Evolutionary conservation across 176 grass and related monocot genomes (phyloP), one percentile per base, ranked within the genome.

Genomic region (Paspalum notatum): DNA sequence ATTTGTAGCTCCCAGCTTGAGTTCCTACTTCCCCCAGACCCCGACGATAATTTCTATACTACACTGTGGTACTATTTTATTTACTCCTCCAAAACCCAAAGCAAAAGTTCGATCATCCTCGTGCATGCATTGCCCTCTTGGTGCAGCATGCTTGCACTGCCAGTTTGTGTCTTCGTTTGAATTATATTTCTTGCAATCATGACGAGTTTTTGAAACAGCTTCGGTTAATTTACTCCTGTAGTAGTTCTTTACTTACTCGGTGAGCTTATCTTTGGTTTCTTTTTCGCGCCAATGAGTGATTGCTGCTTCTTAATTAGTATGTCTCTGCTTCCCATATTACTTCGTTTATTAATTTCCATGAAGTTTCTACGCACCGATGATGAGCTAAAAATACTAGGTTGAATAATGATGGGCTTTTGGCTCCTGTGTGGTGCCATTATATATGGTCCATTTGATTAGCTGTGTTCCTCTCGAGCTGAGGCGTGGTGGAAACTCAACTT

Each of bases 381-480:
- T 20, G 27, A 72, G 50, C 10, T 16, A 7, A 72, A 37, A 54
- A 53, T 72, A 72, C 70, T 39, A 72, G 70, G 70, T 72, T 72
- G 49, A 72, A 72, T 54, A 54, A 20, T 72, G 70, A 72, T 72
- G 49, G 49, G 27, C 70, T 18, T 20, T 8, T 32, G 25, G 46
- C 2, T 46, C 68, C 47, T 72, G 8, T 53, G 70, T 72, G 70
- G 48, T 51, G 25, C 69, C 15, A 18, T 41, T 5, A 13, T 12
- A 3, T 11, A 72, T 37, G 8, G 48, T 53, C 25, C 69, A 52
- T 17, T 10, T 72, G 70, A 72, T 54, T 72, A 72, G 26, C 9
- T 54, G 32, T 54, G 70, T 72, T 53, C 49, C 70, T 72, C 70
- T 72, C 70, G 62, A 12, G 47, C 48, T 54, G 49, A 72, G 49